Evolutionary conservation across 148 eudicot species (phyloP), one percentile per base, ranked within the genome.

Genomic region (Gaultheria prostrata): DNA sequence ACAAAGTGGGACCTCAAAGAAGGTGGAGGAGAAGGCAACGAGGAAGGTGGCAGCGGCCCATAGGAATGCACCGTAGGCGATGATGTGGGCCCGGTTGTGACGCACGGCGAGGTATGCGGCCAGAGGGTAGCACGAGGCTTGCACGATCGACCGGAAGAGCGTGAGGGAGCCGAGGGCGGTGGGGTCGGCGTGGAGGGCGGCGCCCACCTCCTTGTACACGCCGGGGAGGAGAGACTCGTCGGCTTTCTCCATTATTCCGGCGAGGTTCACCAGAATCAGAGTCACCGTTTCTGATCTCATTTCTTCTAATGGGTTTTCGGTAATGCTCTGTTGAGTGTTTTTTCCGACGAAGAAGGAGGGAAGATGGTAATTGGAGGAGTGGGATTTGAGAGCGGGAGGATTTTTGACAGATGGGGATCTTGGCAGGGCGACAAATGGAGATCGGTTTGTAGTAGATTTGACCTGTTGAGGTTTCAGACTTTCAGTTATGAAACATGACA

Each of bases 31-130:
- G 82, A 91, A 63, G 80, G 89, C 98, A 17, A 93, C 97, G 56
- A 91, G 93, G 70, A 93, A 93, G 14, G 98, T 95, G 54, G 98
- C 94, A 79, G 92, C 92, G 79, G 98, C 89, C 98, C 98, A 95
- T 35, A 93, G 93, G 45, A 93, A 88, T 13, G 98, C 95, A 10
- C 98, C 98, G 43, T 90, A 89, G 50, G 97, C 98, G 82, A 95
- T 91, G 61, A 95, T 94, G 50, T 91, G 94, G 48, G 97, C 84
- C 3, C 98, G 94, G 80, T 93, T 90, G 76, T 95, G 93, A 28
- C 91, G 92, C 45, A 89, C 80, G 35, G 97, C 88, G 70, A 95
- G 89, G 79, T 92, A 92, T 35, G 91, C 93, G n/a, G 98, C 98
- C 48, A 95, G 87, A 0, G 98, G 98, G 89, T 93, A 95, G 67